phyloP scores from a whole-genome alignment of 2,329 filamentous ascomycete species.

The Botrytis porri region DNA sequence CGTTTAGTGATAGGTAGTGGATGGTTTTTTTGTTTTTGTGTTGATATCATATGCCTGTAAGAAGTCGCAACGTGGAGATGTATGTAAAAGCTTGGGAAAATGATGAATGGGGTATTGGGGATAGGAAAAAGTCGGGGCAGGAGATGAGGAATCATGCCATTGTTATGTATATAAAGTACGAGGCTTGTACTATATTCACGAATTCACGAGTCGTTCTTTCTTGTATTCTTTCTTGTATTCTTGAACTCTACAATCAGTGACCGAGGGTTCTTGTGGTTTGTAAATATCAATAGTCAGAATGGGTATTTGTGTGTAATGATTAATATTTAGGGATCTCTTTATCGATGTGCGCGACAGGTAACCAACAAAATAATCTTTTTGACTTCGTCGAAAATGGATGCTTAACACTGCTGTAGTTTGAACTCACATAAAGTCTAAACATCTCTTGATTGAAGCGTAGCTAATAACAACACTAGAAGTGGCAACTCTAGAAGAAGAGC shows the following conservation, averaged over 20 bases:
- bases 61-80: background rate
- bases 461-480: constrained; percentile 23
- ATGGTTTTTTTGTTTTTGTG: too few relatives aligned
- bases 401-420: background rate
- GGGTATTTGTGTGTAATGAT: background rate
- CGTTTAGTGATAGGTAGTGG: background rate
- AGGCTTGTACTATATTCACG: background rate
- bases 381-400: background rate
- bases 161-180: background rate
- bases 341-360: background rate
- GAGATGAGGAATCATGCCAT: background rate
- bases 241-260: background rate
- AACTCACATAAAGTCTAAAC: too few relatives aligned
- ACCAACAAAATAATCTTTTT: background rate
- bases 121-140: background rate
- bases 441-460: background rate
- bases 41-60: background rate
- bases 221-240: background rate
- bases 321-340: background rate
- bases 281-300: background rate
- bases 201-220: background rate
- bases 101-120: background rate
- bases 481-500: constrained; percentile 34
- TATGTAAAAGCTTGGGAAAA: background rate
- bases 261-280: background rate